A percentile compares a stretch with the other conserved stretches of the same genome.
Conservation (phyloP, 352 stramenopile species). For the Pythium biforme region DNA sequence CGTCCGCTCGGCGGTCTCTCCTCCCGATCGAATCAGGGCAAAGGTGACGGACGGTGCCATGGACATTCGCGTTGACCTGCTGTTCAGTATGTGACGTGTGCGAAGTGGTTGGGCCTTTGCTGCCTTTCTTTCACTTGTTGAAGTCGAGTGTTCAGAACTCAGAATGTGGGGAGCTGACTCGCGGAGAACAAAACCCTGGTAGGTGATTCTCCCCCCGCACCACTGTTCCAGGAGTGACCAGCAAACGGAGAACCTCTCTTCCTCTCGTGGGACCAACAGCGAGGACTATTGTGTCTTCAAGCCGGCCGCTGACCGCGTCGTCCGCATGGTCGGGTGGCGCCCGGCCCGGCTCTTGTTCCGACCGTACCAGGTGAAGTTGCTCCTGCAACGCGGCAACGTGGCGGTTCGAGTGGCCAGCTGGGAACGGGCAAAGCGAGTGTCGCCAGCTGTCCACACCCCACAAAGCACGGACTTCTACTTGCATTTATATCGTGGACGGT, state of each 20-base stretch:
- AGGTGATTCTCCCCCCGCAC: too few species aligned
- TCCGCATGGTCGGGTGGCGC: slow-evolving; percentile 4
- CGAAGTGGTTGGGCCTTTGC: too few species aligned
- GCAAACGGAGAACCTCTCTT: too few species aligned
- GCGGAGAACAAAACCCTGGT: neutral
- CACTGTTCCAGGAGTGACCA: neutral
- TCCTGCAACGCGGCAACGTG: neutral
- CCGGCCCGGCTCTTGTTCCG: neutral
- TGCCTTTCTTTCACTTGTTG: neutral
- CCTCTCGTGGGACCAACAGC: too few species aligned
- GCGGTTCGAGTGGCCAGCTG: neutral
- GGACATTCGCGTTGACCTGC: too few species aligned
- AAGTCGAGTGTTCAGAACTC: neutral
- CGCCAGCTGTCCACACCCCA: too few species aligned
- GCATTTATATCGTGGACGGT: too few species aligned
- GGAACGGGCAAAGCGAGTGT: neutral
- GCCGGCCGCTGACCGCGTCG: neutral
- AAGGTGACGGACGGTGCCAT: too few species aligned
- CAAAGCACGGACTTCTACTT: too few species aligned
- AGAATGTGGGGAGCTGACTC: neutral
- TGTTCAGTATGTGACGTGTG: neutral
- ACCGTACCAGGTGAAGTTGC: neutral
- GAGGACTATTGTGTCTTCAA: too few species aligned
- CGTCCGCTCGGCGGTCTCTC: too few species aligned
- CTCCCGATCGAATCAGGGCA: too few species aligned